phyloP scores from a whole-genome alignment of 164 flowering plant genomes.

The Aristolochia fimbriata region DNA sequence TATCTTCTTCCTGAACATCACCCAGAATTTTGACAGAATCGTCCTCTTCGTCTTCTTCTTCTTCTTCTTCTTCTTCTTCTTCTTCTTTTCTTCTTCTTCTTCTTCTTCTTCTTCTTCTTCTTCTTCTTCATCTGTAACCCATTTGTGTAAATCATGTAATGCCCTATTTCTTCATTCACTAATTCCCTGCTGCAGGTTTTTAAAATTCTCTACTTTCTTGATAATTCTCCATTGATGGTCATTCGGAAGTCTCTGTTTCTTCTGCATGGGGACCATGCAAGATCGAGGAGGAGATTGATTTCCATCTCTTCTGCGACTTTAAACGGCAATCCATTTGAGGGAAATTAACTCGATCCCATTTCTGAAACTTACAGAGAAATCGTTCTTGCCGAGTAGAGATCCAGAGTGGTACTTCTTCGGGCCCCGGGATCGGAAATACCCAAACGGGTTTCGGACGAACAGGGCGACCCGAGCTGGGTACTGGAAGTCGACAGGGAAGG shows the following conservation, averaged over 20 bases:
- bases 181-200: no score
- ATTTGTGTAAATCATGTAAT: no score
- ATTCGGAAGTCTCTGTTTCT: no score
- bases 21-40: no score
- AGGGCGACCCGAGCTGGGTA: constrained; percentile 84
- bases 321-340: not conserved
- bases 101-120: no score
- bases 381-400: constrained; percentile 79
- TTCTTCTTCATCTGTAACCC: not conserved
- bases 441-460: constrained; percentile 82
- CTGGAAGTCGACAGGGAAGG: constrained; percentile 93
- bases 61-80: not conserved
- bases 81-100: no score
- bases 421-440: constrained; percentile 78
- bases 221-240: no score
- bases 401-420: constrained; percentile 97
- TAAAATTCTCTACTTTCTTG: no score
- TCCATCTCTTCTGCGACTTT: not conserved
- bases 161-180: no score
- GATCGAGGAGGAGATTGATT: no score
- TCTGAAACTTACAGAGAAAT: constrained; percentile 40
- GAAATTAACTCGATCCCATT: not conserved
- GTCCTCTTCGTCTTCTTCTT: no score
- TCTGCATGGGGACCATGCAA: no score
- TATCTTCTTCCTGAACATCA: not conserved